phyloP scores from a whole-genome alignment of 495 filamentous ascomycete genomes.

The Penicillium fimorum region DNA sequence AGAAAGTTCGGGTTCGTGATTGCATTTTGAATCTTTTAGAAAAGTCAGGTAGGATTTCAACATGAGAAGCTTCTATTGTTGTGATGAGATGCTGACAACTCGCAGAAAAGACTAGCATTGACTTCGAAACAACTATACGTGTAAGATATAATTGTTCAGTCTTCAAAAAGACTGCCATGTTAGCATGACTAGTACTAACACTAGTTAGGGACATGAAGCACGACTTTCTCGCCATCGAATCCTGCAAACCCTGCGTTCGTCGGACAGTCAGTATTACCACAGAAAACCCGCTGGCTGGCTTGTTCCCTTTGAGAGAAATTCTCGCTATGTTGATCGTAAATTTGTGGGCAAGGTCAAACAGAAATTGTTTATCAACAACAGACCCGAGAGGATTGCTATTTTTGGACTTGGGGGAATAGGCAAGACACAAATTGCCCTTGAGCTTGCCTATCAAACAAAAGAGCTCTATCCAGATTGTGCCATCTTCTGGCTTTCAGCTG shows the following conservation, averaged over 20 bases:
- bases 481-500: slow-evolving; percentile 50
- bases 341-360: slow-evolving; percentile 17
- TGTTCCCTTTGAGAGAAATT: slow-evolving; percentile 32
- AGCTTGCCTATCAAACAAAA: slow-evolving; percentile 41
- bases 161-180: too few species aligned
- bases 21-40: slow-evolving; percentile 14
- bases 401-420: slow-evolving; percentile 49
- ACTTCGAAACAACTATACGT: slow-evolving; percentile 12
- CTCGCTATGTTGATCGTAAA: slow-evolving; percentile 28
- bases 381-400: slow-evolving; percentile 26
- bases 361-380: neutral
- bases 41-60: slow-evolving; percentile 9
- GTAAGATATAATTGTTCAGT: slow-evolving; percentile 7
- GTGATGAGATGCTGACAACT: too few species aligned
- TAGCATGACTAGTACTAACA: neutral
- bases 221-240: neutral
- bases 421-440: slow-evolving; percentile 53
- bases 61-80: too few species aligned
- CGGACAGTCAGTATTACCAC: neutral
- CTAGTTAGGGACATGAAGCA: neutral
- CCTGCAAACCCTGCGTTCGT: neutral
- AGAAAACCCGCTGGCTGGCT: slow-evolving; percentile 13
- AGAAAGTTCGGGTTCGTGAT: slow-evolving; percentile 9
- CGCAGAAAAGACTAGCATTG: slow-evolving; percentile 13
- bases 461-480: slow-evolving; percentile 39